phyloP scores from a whole-genome alignment of 345 rosid species.

The Corymbia maculata region DNA sequence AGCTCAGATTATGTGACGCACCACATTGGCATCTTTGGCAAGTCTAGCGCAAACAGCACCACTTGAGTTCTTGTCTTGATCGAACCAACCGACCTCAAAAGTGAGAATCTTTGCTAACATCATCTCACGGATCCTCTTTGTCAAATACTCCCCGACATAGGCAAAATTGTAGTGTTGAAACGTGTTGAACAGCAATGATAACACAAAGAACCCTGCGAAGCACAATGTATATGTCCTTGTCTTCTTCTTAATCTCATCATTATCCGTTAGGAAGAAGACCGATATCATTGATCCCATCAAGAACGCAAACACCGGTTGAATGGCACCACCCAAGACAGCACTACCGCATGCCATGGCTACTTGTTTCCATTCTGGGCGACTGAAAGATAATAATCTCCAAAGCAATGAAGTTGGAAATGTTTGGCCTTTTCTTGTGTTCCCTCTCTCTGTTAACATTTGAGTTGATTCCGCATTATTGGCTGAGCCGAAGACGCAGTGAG shows the following conservation, averaged over 20 bases:
- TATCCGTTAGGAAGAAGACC: neutral
- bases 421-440: neutral
- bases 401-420: conserved; percentile 4
- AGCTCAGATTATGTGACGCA: neutral
- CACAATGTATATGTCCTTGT: neutral
- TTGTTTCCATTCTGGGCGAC: conserved; percentile 25
- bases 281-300: neutral
- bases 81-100: conserved; percentile 32
- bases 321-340: neutral
- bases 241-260: neutral
- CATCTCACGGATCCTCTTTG: conserved; percentile 22
- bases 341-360: neutral
- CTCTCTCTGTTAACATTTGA: neutral
- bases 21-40: conserved; percentile 23
- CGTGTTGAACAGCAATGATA: neutral
- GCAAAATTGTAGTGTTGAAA: conserved; percentile 27
- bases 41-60: conserved; percentile 26
- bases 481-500: neutral
- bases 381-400: conserved; percentile 8
- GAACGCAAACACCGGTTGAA: neutral
- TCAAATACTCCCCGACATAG: conserved; percentile 17
- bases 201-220: neutral
- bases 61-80: conserved; percentile 22
- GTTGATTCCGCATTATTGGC: neutral
- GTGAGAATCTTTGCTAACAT: conserved; percentile 24